phyloP scores from a whole-genome alignment of 2,329 filamentous ascomycete species.

The Aspergillus quadricinctus region DNA sequence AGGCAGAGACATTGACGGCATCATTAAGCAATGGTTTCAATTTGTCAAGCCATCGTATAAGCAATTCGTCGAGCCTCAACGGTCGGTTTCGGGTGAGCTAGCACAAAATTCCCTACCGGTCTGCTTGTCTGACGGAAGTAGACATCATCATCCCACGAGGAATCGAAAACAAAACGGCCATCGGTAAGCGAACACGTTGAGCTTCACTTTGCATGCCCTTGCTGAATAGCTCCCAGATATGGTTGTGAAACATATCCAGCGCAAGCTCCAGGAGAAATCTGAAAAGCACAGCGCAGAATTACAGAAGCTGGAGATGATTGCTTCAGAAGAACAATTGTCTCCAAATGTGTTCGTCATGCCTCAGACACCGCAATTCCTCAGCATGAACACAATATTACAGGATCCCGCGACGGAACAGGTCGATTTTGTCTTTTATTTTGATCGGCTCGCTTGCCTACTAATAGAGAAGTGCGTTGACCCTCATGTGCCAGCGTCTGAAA shows the following conservation, averaged over 20 bases:
- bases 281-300: constrained; percentile 75
- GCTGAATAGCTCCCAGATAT: constrained; percentile 55
- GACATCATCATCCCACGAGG: constrained; percentile 94
- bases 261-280: constrained; percentile 82
- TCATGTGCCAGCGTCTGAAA: background rate
- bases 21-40: constrained; percentile 95
- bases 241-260: constrained; percentile 89
- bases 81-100: constrained; percentile 68
- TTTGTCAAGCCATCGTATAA: constrained; percentile 98
- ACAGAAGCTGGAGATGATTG: constrained; percentile 67
- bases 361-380: constrained; percentile 73
- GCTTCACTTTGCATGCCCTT: background rate
- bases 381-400: constrained; percentile 88
- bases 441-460: constrained; percentile 77
- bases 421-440: constrained; percentile 97
- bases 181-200: constrained; percentile 41
- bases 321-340: constrained; percentile 68
- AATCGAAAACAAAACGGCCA: constrained; percentile 90
- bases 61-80: constrained; percentile 87
- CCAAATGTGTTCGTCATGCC: constrained; percentile 69
- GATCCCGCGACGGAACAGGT: constrained; percentile 73
- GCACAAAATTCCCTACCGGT: no score
- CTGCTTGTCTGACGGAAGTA: constrained; percentile 21
- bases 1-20: constrained; percentile 86
- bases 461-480: constrained; percentile 58